Percentiles rank a stretch among this genome's conserved stretches.
phyloP scores from a whole-genome alignment of 768 basidiomycete genomes.

The Dentipellis sp. region DNA sequence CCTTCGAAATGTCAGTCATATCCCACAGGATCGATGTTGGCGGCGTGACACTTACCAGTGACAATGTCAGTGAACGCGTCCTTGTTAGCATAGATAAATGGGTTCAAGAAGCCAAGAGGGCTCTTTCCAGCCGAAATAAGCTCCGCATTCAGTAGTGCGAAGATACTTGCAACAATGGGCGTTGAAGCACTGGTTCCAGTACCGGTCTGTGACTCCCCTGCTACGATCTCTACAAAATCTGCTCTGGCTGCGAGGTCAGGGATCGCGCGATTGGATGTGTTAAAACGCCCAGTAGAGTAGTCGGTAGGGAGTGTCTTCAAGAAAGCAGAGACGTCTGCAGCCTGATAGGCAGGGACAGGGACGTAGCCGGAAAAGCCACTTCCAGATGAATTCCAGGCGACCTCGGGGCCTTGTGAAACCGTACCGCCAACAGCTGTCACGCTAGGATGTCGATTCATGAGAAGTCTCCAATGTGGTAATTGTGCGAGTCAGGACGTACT shows the following conservation, averaged over 20 bases:
- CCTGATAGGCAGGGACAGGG: slow-evolving; percentile 8
- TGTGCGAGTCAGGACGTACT: slow-evolving; percentile 12
- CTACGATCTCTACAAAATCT: not conserved
- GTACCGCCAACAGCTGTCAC: not conserved
- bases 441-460: not conserved
- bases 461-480: not conserved
- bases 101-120: slow-evolving; percentile 24
- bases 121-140: slow-evolving; percentile 20
- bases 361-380: slow-evolving; percentile 17
- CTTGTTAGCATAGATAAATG: slow-evolving; percentile 24
- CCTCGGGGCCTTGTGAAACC: slow-evolving; percentile 15
- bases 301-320: slow-evolving; percentile 1
- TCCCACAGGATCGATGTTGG: not conserved
- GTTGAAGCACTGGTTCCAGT: slow-evolving; percentile 24
- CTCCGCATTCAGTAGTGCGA: slow-evolving; percentile 25
- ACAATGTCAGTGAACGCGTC: slow-evolving; percentile 25
- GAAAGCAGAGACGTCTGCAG: slow-evolving; percentile 3
- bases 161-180: slow-evolving; percentile 25
- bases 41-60: slow-evolving; percentile 6
- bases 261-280: slow-evolving; percentile 13
- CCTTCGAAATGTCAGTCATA: not conserved
- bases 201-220: slow-evolving; percentile 6
- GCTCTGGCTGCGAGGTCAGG: slow-evolving; percentile 11
- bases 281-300: slow-evolving; percentile 11
- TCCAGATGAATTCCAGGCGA: slow-evolving; percentile 11